Conservation (phyloP, 2,329 filamentous ascomycete genomes). For the Cercospora sojina region DNA sequence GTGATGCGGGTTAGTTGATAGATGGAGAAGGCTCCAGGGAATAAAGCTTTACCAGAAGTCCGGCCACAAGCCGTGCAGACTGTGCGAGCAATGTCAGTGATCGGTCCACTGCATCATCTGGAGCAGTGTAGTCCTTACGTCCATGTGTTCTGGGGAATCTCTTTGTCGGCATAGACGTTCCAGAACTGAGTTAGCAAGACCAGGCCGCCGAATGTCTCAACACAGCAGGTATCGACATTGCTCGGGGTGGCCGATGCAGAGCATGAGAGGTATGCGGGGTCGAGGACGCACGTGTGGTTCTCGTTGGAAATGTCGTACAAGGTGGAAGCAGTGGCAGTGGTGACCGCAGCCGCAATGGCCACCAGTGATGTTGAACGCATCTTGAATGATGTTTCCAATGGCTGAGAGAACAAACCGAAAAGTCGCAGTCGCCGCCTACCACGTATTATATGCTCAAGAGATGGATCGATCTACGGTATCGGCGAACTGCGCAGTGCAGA, state of each 20-base stretch:
- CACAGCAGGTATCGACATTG: constrained; percentile 61
- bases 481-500: constrained; percentile 6
- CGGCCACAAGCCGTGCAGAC: constrained; percentile 2
- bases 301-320: constrained; percentile 49
- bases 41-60: constrained; percentile 12
- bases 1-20: not conserved
- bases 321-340: constrained; percentile 39
- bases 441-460: not conserved
- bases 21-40: too few species aligned
- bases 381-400: not conserved
- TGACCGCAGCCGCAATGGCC: constrained; percentile 15
- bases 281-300: constrained; percentile 59
- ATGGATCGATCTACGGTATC: constrained; percentile 36
- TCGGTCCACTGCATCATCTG: too few species aligned
- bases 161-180: constrained; percentile 62
- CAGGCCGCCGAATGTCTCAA: constrained; percentile 64
- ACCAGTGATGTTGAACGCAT: constrained; percentile 26
- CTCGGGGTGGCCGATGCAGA: constrained; percentile 45
- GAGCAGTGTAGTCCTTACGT: constrained; percentile 38
- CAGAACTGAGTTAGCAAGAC: constrained; percentile 64
- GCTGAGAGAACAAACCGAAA: not conserved
- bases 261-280: constrained; percentile 48
- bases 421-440: not conserved
- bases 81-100: not conserved
- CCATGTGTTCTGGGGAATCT: constrained; percentile 59